Evolutionary conservation across 192 early-diverging fungal species (phyloP), one percentile per base, ranked within the genome.

Genomic region (Chytriomyces sp.): DNA sequence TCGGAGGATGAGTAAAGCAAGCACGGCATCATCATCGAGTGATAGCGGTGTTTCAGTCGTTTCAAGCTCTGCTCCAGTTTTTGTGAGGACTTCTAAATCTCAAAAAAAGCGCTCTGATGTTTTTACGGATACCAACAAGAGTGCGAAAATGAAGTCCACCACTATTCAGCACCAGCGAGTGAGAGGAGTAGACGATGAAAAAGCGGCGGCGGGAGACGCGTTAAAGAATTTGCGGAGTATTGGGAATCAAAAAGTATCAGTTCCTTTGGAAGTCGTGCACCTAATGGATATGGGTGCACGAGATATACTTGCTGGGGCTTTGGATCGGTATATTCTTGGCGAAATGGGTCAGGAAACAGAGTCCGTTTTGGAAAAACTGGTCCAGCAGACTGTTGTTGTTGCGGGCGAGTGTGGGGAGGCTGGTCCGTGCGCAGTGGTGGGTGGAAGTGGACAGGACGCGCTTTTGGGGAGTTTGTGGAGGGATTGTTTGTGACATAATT

Each of bases 281-380:
- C 48, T 77, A 28, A 49, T 70, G 16, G 50, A 69, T 23, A 43
- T 18, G 13, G 6, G 13, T 43, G 67, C 8, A 11, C 48, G 76
- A 44, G 76, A 77, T 18, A 43, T 11, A 45, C 16, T 69, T n/a
- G 67, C 67, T 45, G n/a, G 35, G 7, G 6, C 44, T 35, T 18
- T 77, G 8, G 76, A 77, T 35, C 7, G 11, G 13, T 48, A 59
- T 24, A 7, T 77, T 16, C 35, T 70, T 47, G n/a, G 6, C 20
- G 67, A 77, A 60, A 10, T 68, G 18, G 76, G 76, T 8, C 26
- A 61, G 35, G 24, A 44, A 57, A 61, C 50, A 28, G 76, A 69
- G 23, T 59, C 53, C 23, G 50, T 35, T 8, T 47, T 77, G 65
- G 76, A 77, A 45, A 24, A 50, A 50, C 11, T 64, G n/a, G 43